Base-by-base conservation (phyloP, 768 basidiomycete genomes). In the Tephrocybe rancida region DNA sequence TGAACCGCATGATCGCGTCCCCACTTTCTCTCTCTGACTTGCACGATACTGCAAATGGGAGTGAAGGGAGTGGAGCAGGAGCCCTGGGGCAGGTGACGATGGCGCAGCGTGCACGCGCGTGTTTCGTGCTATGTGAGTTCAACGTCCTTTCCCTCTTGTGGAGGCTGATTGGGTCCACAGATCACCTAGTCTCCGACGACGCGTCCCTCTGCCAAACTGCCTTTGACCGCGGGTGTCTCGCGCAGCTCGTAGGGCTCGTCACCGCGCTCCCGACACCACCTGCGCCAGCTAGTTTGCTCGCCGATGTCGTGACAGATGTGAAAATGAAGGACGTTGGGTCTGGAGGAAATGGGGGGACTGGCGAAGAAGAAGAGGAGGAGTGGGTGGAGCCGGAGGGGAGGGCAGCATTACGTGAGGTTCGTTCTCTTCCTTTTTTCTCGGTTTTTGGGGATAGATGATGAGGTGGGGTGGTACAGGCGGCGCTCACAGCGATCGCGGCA, bases 101-200 rank as follows among this genome's bases (percentile, higher is more conserved):
- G 5, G 4, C 37, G 3, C 58, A 53, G 24, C 27, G 51, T 11
- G 47, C 58, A 2, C 13, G 44, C 7, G 86, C 90, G 0, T 92
- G 91, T 64, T 90, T 88, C 63, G 80, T 87, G 14, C 69, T 96
- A 0, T 85, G 90, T 93, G 54, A 13, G 85, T 77, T 14, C 18
- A 10, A 8, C 34, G 38, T 45, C 52, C 32, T 46, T 29, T 44
- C n/a, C 35, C 8, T 32, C 30, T 44, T 42, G 6, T 35, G 7
- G 7, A 47, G 16, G 52, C 14, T 30, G 18, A 3, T 11, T 14
- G 21, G 21, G 0, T 41, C n/a, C 25, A 14, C 50, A 84, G 88
- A 86, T 67, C 65, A 84, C 63, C 78, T 96, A 1, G 84, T 92
- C 2, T 72, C 77, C 16, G 94, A 95, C 58, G 83, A 93, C 61